Conservation (phyloP, 129 eudicot genomes). For the Gnaphalium uliginosum region DNA sequence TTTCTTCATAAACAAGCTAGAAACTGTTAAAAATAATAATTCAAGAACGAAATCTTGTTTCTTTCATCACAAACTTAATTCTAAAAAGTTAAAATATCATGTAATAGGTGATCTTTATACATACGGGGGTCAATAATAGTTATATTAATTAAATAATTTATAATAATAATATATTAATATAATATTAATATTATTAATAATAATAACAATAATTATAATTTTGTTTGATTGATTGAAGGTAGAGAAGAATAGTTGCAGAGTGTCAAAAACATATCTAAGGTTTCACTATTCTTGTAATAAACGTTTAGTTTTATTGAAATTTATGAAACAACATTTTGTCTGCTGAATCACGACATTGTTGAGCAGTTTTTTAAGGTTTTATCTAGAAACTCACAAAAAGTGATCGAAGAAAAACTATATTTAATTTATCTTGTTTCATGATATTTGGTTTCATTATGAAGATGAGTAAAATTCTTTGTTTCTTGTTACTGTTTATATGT, state of each 20-base stretch:
- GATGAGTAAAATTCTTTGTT: not conserved
- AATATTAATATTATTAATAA: not conserved
- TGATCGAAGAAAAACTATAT: not conserved
- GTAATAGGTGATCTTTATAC: not conserved
- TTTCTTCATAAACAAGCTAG: not conserved
- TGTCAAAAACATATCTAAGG: constrained; percentile 22
- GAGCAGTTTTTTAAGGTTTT: not conserved
- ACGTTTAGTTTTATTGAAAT: constrained; percentile 15
- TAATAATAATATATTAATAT: not conserved
- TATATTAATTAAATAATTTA: not conserved
- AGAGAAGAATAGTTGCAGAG: constrained; percentile 29
- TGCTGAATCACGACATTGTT: constrained; percentile 8
- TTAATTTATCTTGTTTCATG: constrained; percentile 16
- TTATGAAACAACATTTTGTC: constrained; percentile 26
- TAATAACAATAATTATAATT: not conserved
- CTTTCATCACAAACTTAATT: not conserved
- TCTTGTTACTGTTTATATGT: no score
- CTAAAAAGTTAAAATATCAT: not conserved
- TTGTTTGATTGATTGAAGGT: constrained; percentile 24
- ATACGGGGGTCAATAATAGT: not conserved
- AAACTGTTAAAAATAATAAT: not conserved
- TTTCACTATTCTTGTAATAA: constrained; percentile 28
- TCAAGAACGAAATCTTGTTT: not conserved
- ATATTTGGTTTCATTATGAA: not conserved
- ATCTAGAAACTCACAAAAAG: constrained; percentile 15